phyloP scores from a whole-genome alignment of 768 basidiomycete genomes.

The Boletellus ananas region DNA sequence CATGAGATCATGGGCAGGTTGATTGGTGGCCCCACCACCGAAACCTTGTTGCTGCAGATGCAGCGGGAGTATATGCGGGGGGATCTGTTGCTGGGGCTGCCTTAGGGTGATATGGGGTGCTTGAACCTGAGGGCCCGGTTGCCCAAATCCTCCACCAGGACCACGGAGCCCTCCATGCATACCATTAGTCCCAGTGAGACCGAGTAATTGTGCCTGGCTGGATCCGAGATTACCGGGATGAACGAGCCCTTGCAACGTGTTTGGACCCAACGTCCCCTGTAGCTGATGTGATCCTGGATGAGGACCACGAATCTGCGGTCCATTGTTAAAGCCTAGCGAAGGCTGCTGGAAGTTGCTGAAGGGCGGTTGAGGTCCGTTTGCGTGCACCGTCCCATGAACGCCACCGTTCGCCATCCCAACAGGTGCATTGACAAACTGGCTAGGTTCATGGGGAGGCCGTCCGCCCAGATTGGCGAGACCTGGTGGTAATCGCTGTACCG shows the following conservation, averaged over 20 bases:
- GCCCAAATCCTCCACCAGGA: conserved; percentile 40
- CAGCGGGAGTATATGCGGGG: conserved; percentile 48
- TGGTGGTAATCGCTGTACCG: conserved; percentile 65
- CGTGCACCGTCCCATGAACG: conserved; percentile 45
- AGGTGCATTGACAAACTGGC: conserved; percentile 47
- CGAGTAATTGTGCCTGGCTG: conserved; percentile 43
- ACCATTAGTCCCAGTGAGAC: conserved; percentile 43
- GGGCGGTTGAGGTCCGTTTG: conserved; percentile 44
- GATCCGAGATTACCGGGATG: conserved; percentile 54
- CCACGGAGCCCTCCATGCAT: conserved; percentile 45
- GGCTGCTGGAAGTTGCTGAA: conserved; percentile 53
- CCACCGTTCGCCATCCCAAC: conserved; percentile 46
- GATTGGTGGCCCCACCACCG: conserved; percentile 44
- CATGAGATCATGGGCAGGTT: conserved; percentile 74
- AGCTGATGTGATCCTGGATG: conserved; percentile 45
- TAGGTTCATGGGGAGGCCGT: conserved; percentile 75
- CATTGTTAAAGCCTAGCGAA: conserved; percentile 43
- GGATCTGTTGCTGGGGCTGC: conserved; percentile 48
- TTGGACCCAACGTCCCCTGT: conserved; percentile 43
- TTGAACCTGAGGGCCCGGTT: conserved; percentile 31
- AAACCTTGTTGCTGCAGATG: conserved; percentile 61
- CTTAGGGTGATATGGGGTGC: conserved; percentile 30
- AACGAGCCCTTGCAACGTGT: conserved; percentile 49
- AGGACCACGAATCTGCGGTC: conserved; percentile 47
- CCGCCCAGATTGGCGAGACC: conserved; percentile 80